A percentile compares a stretch with the other conserved stretches of the same genome.
These are phyloP conservation scores for Pythium brassicae DNA, from an alignment of 352 stramenopile species.

Conservation along the genomic window DNA sequence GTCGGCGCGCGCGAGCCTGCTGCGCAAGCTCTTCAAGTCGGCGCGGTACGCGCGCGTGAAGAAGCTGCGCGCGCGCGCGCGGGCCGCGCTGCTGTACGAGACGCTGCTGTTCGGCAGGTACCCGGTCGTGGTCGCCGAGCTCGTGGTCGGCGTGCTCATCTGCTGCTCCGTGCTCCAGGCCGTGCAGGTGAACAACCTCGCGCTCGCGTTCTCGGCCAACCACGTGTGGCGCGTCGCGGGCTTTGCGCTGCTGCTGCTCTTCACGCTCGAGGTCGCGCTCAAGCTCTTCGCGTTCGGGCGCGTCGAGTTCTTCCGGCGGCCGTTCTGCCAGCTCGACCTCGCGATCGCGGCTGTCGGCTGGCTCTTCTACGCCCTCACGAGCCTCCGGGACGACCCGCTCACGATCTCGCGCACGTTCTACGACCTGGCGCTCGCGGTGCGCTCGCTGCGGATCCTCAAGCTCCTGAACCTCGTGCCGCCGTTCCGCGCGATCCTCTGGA, in stretches of 20 bases:
- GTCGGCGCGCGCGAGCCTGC: slow-evolving; percentile 35
- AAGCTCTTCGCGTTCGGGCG: slow-evolving; percentile 83
- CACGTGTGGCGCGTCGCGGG: slow-evolving; percentile 68
- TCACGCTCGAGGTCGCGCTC: slow-evolving; percentile 65
- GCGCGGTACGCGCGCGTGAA: slow-evolving; percentile 46
- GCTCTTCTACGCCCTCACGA: slow-evolving; percentile 78
- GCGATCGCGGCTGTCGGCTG: slow-evolving; percentile 66
- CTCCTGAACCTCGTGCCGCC: slow-evolving; percentile 77
- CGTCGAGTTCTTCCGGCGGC: slow-evolving; percentile 67
- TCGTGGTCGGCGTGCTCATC: slow-evolving; percentile 72
- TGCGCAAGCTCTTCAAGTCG: slow-evolving; percentile 40
- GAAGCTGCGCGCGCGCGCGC: slow-evolving; percentile 41
- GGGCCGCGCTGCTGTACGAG: slow-evolving; percentile 56
- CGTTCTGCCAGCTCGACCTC: slow-evolving; percentile 78
- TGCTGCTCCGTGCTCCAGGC: slow-evolving; percentile 75
- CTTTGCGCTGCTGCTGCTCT: slow-evolving; percentile 61
- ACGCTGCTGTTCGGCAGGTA: slow-evolving; percentile 58
- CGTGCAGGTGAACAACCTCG: slow-evolving; percentile 82
- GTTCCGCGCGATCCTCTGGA: slow-evolving; percentile 84
- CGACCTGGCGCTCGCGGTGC: slow-evolving; percentile 65
- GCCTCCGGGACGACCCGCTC: slow-evolving; percentile 39
- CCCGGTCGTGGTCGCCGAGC: slow-evolving; percentile 64
- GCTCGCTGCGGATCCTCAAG: slow-evolving; percentile 76
- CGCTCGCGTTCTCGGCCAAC: slow-evolving; percentile 71
- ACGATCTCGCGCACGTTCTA: slow-evolving; percentile 77